Evolutionary conservation across 495 filamentous ascomycete species (phyloP).

Genomic region (Polyplosphaeria fusca): DNA sequence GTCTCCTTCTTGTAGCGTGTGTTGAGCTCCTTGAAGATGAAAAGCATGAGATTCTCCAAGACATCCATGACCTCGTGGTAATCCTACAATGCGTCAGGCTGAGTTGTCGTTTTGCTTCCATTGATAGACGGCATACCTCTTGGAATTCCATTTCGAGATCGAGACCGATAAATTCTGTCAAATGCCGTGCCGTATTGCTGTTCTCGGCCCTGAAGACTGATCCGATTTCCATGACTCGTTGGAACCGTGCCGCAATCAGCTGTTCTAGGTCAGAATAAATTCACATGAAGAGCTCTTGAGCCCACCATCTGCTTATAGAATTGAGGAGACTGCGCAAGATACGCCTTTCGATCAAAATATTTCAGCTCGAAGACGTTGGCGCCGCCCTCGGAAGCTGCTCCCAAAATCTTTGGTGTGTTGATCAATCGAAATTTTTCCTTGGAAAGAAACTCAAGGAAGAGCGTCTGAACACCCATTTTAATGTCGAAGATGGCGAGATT

Average conservation of each 20-base stretch:
- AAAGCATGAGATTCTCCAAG: slow-evolving; percentile 46
- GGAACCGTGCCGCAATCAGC: slow-evolving; percentile 44
- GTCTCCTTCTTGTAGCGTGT: slow-evolving; percentile 42
- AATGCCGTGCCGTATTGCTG: slow-evolving; percentile 46
- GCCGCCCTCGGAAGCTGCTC: slow-evolving; percentile 45
- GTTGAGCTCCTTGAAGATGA: slow-evolving; percentile 46
- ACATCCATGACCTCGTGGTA: slow-evolving; percentile 48
- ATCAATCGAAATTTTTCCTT: slow-evolving; percentile 39
- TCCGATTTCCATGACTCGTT: slow-evolving; percentile 46
- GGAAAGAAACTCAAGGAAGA: slow-evolving; percentile 45
- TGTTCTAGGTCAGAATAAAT: slow-evolving; percentile 31
- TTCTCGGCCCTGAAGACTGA: slow-evolving; percentile 50
- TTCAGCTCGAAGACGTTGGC: slow-evolving; percentile 46
- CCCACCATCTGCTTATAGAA: slow-evolving; percentile 43
- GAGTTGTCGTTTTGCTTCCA: no score
- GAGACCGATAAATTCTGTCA: slow-evolving; percentile 49
- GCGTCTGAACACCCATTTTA: slow-evolving; percentile 40
- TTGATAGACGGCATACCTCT: no score
- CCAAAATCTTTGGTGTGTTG: slow-evolving; percentile 44
- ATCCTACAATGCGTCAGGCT: no score
- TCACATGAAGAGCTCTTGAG: neutral
- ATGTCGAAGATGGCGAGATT: slow-evolving; percentile 48
- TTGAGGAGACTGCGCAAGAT: slow-evolving; percentile 47
- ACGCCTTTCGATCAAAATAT: slow-evolving; percentile 45
- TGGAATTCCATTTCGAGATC: slow-evolving; percentile 50